phyloP scores from a whole-genome alignment of 2,329 filamentous ascomycete species.

The Penicillium sp. region DNA sequence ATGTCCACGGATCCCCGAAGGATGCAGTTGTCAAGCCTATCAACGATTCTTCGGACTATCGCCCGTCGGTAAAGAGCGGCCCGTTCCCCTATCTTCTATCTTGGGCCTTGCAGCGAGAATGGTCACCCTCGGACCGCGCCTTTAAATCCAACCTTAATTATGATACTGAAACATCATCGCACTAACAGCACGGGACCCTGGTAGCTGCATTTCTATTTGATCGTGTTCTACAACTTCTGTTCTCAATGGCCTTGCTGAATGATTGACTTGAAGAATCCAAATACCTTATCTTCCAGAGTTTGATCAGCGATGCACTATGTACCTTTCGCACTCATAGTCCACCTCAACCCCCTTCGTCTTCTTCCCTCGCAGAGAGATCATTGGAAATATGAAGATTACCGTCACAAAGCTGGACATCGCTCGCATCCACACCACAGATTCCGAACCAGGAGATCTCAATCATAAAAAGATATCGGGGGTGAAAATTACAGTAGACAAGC shows the following conservation, averaged over 20 bases:
- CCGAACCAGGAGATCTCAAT: neutral
- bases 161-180: neutral
- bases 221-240: neutral
- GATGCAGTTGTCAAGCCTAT: too few species aligned
- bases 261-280: neutral
- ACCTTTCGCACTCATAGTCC: too few species aligned
- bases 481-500: too few species aligned
- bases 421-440: neutral
- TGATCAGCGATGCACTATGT: neutral
- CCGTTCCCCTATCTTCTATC: constrained; percentile 6
- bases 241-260: neutral
- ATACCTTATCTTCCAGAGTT: neutral
- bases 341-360: neutral
- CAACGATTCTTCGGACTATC: neutral
- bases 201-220: neutral
- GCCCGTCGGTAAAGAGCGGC: neutral
- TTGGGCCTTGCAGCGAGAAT: neutral
- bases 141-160: constrained; percentile 1
- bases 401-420: neutral
- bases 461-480: neutral
- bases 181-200: neutral
- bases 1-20: neutral
- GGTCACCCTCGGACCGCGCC: neutral
- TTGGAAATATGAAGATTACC: too few species aligned
- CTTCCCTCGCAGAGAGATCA: neutral